Evolutionary conservation across 768 basidiomycete species (phyloP), one percentile per base, ranked within the genome.

Genomic region (Leccinum rimulosum): DNA sequence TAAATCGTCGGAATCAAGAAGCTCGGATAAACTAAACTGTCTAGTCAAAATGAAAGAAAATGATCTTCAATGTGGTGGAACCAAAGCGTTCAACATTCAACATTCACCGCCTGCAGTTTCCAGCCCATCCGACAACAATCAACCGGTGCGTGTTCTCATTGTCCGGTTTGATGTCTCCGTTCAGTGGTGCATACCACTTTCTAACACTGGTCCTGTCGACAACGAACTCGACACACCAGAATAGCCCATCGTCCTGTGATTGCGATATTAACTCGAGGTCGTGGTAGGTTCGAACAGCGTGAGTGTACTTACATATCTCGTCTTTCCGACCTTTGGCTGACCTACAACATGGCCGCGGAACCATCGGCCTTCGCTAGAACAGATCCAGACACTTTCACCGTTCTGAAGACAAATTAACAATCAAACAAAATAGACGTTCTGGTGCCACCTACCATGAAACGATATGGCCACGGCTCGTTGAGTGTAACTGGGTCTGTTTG

Each of bases 121-220:
- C 22, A 83, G 60, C 79, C 78, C 81, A 7, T 78, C 75, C 55
- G 73, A 70, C 22, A 88, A 73, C 58, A 88, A 15, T 38, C 3
- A 38, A 64, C 31, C 64, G 60, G n/a, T 79, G 77, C 3, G 81
- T 76, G 58, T 79, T 73, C 25, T 69, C 54, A 1, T 62, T 80
- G 65, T 88, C 79, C 3, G 86, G 86, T 68, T 88, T 88, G 56
- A 88, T 79, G 60, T 87, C 85, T 15, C 86, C 86, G 56, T 86
- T 83, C 54, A 84, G 71, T 7, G 87, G 86, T 1, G 86, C 79
- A 66, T 84, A 83, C 67, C 82, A 84, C 68, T 83, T 85, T 33
- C 85, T 81, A 31, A 84, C 66, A 56, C 77, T 79, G 35, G 31
- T 57, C 19, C 28, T 27, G 67, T 50, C 71, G 50, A 76, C 71